Evolutionary conservation across 108 stramenopile genomes (phyloP), one percentile per base, ranked within the genome.

Genomic region (Cylindrotheca closterium): DNA sequence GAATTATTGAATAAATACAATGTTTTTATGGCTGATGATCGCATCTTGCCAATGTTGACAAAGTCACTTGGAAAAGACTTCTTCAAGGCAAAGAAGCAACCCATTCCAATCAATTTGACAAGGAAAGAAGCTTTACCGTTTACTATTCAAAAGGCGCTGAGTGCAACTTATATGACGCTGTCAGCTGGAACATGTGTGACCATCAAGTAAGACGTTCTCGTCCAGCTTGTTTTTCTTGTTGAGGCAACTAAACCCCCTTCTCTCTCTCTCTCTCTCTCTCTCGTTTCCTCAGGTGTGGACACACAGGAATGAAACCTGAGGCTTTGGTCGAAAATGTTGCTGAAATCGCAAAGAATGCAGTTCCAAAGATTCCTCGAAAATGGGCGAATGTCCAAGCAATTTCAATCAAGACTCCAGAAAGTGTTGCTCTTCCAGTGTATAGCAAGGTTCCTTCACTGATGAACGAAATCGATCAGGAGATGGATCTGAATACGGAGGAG

Each of bases 1-100:
- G 71, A 87, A 47, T 73, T 97, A 3, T 48, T 95, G 28, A 29
- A 52, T 17, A 68, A 78, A 55, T 96, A 83, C 64, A 91, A 92
- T 54, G 48, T 95, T 26, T 97, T 97, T 77, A 86, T 97, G 66
- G 92, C 91, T 22, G 96, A 97, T 67, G 96, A 97, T 77, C 87
- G 96, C 21, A 97, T 97, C 58, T 75, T 97, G 52, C 96, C 96
- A 66, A 96, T 97, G 93, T 70, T 97, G 66, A 73, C 78, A 15
- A 93, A 90, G 72, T 79, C 87, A 28, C 67, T 96, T n/a, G 96
- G 96, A 22, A 92, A 84, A 69, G 80, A 80, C 26, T 97, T 97
- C 77, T 88, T 90, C 51, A 77, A 87, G 46, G 83, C 78, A 60
- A 96, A 96, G 80, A 95, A 90, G 73, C 89, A 92, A 59, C 95